Base-by-base conservation (phyloP, 1,284 basidiomycete genomes). In the Ceratobasidium sp. region DNA sequence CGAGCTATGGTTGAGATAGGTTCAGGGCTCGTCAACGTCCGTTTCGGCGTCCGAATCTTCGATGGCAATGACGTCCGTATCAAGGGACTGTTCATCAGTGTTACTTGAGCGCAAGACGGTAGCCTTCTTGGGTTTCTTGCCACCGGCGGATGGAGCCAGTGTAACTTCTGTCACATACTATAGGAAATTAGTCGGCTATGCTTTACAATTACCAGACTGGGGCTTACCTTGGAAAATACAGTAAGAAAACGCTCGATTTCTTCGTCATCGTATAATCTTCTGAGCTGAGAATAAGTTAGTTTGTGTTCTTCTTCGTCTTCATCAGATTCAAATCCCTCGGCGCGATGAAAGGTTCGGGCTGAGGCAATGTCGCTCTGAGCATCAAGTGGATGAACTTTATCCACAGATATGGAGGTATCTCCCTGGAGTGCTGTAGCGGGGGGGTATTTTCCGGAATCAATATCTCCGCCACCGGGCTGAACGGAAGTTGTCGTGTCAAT, bases 231-330 rank as follows among this genome's bases (percentile, higher is more conserved):
- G 6, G 69, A 53, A 20, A 72, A 72, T 1, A 67, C 52, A n/a
- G 40, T 53, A 4, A 72, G 43, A 27, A 69, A 72, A 1, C 70
- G 68, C 22, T 72, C 68, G n/a, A 72, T 65, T 31, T 72, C 70
- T 20, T 72, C 70, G n/a, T 69, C 70, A n/a, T 72, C 70, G 31
- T 53, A 72, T 17, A 72, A 47, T 17, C 55, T 50, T 8, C 68
- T 57, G 2, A 72, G 42, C 29, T 71, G 62, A 2, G 17, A 20
- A 32, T 67, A 49, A 17, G 49, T 54, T 50, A 67, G 22, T 1
- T 50, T 40, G 15, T 54, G 13, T 29, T 67, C 50, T 13, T 45
- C 50, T 54, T 67, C 62, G 22, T 54, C 52, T 42, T 45, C 50
- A 31, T 67, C 62, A 17, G n/a, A 22, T 25, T 67, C 62, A 32